Evolutionary conservation across 345 rosid species (phyloP), one percentile per base, ranked within the genome.

Genomic region (Alliaria petiolata): DNA sequence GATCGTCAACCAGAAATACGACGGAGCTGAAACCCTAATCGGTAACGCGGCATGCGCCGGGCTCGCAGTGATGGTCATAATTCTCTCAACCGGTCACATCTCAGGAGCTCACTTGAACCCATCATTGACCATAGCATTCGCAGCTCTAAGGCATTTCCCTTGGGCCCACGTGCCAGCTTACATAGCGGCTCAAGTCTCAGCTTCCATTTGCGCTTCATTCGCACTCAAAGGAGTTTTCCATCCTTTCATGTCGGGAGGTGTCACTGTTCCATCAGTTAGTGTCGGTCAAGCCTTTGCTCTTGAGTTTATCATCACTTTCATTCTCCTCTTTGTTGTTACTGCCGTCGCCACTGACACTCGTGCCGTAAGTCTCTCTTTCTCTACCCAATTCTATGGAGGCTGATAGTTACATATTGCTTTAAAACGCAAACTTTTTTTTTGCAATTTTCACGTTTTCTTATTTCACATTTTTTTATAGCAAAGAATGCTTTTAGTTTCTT

Each of bases 321-420:
- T 82, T 72, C 97, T 95, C 76, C 67, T 95, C 61, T 95, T 95
- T 44, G 97, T 91, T 13, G 95, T 91, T 79, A 91, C 95, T 30
- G 97, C 96, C 2, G 99, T 95, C 0, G 97, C 99, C 35, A 95
- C 99, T 2, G 99, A 95, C 67, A 95, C 97, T 61, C 93, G 99
- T 0, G 99, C 99, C 52, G 99, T 93, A 82, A 36, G 85, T 76
- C 53, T 61, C 42, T 44, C 65, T 59, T 58, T 53, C 70, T n/a
- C 36, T 71, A 40, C 22, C 20, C 50, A 7, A 60, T 59, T 59
- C 19, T 59, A 56, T 55, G 40, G 42, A 55, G 11, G 16, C 6
- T 31, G 20, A n/a, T 7, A 43, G 12, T 16, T 15, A 7, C 7
- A 30, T 30, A 13, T 51, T 51, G 17, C 13, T 8, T 33, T 15